Base-by-base conservation (phyloP, 371 early-diverging fungal genomes). In the Mortierella sp. region DNA sequence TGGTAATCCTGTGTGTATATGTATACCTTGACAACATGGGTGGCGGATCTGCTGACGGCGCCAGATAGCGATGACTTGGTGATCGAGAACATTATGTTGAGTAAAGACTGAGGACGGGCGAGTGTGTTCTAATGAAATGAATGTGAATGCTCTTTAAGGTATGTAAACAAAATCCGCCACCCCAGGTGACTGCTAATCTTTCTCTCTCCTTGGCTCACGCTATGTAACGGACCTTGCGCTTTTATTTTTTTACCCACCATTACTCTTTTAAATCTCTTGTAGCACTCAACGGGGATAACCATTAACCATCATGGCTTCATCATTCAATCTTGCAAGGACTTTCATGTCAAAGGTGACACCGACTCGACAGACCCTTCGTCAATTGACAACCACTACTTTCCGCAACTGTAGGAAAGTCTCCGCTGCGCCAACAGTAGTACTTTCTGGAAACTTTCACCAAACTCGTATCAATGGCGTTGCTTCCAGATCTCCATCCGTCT, bases 21-120 rank as follows among this genome's bases (percentile, higher is more conserved):
- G 37, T n/a, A 70, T 78, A 78, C 79, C 79, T 78, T 78, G 67
- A 63, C 73, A 32, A 78, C 61, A 51, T 62, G 63, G 56, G 70
- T 69, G 40, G 70, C 67, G 17, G 77, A 67, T 58, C 72, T 51
- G 64, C 56, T 64, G 64, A 53, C 56, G 23, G 60, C 51, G 37
- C 62, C 34, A 3, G 72, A 51, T 61, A 73, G 67, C 28, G 74
- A 65, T 66, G 79, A 69, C 74, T 67, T 78, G 66, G 49, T 70
- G 37, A 66, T 22, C 10, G 79, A 68, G 49, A 78, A 78, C 79
- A 78, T 78, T 68, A 17, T 68, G 56, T 29, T 34, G 62, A 55
- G 6, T n/a, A 17, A 57, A 35, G 3, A 19, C 31, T 57, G 34
- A 9, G 3, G 60, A 2, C 9, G 42, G 60, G n/a, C 60, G 42